A percentile compares a stretch with the other conserved stretches of the same genome.
phyloP scores from a whole-genome alignment of 306 rosid species.

The barrel medic (Medicago truncatula) region MtrunA17r5.0-ANR NC_053045.1:34935001-34935500 shows the following conservation, averaged over 20 bases:
- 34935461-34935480: constrained; percentile 80
- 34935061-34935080: constrained; percentile 71
- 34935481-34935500: constrained; percentile 76
- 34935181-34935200: constrained; percentile 80
- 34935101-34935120: constrained; percentile 92
- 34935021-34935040: constrained; percentile 83
- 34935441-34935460: constrained; percentile 74
- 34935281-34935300: constrained; percentile 73
- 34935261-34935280: constrained; percentile 81
- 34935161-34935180: constrained; percentile 76
- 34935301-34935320: constrained; percentile 74
- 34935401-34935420: constrained; percentile 82
- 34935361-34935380: constrained; percentile 76
- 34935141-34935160: constrained; percentile 75
- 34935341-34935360: constrained; percentile 92
- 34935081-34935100: constrained; percentile 91
- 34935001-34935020: constrained; percentile 86
- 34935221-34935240: constrained; percentile 92
- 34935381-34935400: constrained; percentile 79
- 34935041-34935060: constrained; percentile 88
- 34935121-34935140: constrained; percentile 96
- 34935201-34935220: constrained; percentile 83
- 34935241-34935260: constrained; percentile 90
- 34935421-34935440: constrained; percentile 90
- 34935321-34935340: constrained; percentile 83